These are phyloP conservation scores for Castanospermum australe DNA, from an alignment of 306 rosid species.

Conservation along the genomic window DNA sequence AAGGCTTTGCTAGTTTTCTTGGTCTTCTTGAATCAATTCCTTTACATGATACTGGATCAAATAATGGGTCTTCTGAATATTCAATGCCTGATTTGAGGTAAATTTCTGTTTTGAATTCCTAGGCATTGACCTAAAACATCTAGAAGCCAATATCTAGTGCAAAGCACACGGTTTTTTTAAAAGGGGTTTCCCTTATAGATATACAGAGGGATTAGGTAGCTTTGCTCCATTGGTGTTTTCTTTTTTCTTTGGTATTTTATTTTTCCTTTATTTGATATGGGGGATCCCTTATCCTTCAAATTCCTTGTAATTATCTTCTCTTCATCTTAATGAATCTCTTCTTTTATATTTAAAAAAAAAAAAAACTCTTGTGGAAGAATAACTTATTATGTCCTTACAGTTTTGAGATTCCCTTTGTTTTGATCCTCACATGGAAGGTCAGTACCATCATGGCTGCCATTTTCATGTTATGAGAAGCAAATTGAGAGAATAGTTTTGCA, in stretches of 20 bases:
- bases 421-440: conserved; percentile 16
- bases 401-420: conserved; percentile 18
- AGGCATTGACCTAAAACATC: neutral
- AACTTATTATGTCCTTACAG: neutral
- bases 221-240: too few species aligned
- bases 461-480: neutral
- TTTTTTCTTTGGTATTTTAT: too few species aligned
- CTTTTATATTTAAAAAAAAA: too few species aligned
- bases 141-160: conserved; percentile 19
- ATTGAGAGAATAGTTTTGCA: neutral
- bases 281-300: too few species aligned
- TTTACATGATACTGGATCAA: conserved; percentile 65
- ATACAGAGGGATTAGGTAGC: too few species aligned
- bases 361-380: too few species aligned
- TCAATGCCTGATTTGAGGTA: conserved; percentile 78
- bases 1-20: conserved; percentile 79
- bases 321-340: too few species aligned
- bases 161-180: too few species aligned
- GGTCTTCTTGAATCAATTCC: conserved; percentile 91
- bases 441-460: neutral
- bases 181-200: too few species aligned
- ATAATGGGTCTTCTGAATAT: conserved; percentile 63
- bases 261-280: too few species aligned
- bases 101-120: conserved; percentile 23
- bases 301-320: too few species aligned